A percentile compares a stretch with the other conserved stretches of the same genome.
These are phyloP conservation scores for Kregervanrija delftensis DNA, from an alignment of 805 yeast species.

Conservation along the genomic window DNA sequence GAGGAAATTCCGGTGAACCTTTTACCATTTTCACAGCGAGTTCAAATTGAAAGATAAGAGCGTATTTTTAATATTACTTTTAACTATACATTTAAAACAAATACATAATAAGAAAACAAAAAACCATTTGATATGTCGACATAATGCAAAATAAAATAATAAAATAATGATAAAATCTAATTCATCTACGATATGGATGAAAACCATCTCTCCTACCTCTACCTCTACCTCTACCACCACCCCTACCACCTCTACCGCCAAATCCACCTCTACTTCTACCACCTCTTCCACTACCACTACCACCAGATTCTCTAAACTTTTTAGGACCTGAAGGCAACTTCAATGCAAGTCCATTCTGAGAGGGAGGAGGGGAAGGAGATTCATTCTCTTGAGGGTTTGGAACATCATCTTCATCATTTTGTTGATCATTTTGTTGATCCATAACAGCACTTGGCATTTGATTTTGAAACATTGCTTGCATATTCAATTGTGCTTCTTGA, in stretches of 20 bases:
- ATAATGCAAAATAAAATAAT: too few species aligned
- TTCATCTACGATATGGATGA: constrained; percentile 26
- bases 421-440: constrained; percentile 3
- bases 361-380: constrained; percentile 3
- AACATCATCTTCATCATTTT: constrained; percentile 26
- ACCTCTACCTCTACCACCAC: constrained; percentile 20
- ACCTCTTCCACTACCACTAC: constrained; percentile 15
- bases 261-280: constrained; percentile 14
- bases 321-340: constrained; percentile 30
- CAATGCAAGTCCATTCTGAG: background rate
- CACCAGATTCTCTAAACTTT: constrained; percentile 17
- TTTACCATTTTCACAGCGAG: too few species aligned
- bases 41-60: too few species aligned
- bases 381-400: constrained; percentile 30
- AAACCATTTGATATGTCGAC: too few species aligned
- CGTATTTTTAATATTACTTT: too few species aligned
- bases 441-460: background rate
- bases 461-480: constrained; percentile 3
- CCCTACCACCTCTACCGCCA: constrained; percentile 11
- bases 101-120: too few species aligned
- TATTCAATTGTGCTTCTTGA: constrained; percentile 9
- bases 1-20: too few species aligned
- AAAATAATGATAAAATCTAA: background rate
- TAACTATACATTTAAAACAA: too few species aligned
- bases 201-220: constrained; percentile 20